These are phyloP conservation scores for Nannizzia gypsea DNA, from an alignment of 2,329 filamentous ascomycete species.

Conservation along the genomic window DNA sequence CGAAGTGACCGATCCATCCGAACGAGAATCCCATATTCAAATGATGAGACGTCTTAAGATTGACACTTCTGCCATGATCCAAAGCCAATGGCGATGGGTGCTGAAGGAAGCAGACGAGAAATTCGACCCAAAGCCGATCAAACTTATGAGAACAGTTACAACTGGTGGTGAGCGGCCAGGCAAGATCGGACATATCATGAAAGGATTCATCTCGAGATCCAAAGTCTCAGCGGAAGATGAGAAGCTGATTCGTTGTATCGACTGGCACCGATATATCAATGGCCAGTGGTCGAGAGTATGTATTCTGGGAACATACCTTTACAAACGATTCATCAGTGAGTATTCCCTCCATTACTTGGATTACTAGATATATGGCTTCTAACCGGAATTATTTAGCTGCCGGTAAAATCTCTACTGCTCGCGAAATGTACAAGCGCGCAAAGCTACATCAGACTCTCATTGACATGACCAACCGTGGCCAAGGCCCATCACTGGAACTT, in stretches of 20 bases:
- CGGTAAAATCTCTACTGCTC: conserved; percentile 42
- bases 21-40: conserved; percentile 56
- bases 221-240: conserved; percentile 50
- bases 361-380: conserved; percentile 13
- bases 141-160: conserved; percentile 39
- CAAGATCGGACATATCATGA: conserved; percentile 52
- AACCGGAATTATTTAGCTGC: conserved; percentile 17
- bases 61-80: conserved; percentile 60
- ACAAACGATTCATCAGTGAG: conserved; percentile 76
- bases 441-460: conserved; percentile 38
- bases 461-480: conserved; percentile 23
- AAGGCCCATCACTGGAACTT: neutral
- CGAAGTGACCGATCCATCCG: conserved; percentile 53
- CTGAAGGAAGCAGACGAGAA: conserved; percentile 25
- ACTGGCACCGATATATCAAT: conserved; percentile 65
- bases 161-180: conserved; percentile 38
- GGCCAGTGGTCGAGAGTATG: conserved; percentile 63
- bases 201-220: conserved; percentile 55
- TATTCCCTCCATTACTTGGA: conserved; percentile 15
- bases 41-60: conserved; percentile 66
- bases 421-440: conserved; percentile 41
- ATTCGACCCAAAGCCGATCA: conserved; percentile 22
- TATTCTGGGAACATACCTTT: conserved; percentile 55
- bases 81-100: conserved; percentile 48
- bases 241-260: conserved; percentile 64